Conservation (phyloP, 805 yeast genomes). For the Cyberlindnera samutprakarnensis region DNA sequence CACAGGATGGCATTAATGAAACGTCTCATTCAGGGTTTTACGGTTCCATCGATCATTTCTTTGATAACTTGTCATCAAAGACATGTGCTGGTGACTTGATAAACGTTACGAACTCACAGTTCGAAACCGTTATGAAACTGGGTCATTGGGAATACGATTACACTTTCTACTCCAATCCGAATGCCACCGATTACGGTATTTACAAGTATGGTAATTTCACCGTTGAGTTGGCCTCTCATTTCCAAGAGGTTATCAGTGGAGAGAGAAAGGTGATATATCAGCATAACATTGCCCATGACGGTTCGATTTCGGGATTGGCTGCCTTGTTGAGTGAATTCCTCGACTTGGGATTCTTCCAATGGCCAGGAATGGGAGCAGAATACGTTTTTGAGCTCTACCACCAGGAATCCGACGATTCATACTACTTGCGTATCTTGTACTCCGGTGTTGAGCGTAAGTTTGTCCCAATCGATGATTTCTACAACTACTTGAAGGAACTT, state of each 20-base stretch:
- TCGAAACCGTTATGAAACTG: slow-evolving; percentile 32
- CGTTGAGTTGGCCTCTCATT: slow-evolving; percentile 26
- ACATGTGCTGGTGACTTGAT: slow-evolving; percentile 31
- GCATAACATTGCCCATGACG: slow-evolving; percentile 37
- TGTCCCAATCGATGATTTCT: slow-evolving; percentile 12
- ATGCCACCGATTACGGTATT: slow-evolving; percentile 28
- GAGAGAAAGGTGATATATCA: slow-evolving; percentile 24
- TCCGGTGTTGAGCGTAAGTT: slow-evolving; percentile 23
- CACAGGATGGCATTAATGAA: slow-evolving; percentile 16
- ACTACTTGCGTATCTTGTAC: slow-evolving; percentile 29
- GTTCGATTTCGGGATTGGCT: slow-evolving; percentile 28
- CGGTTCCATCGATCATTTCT: slow-evolving; percentile 33
- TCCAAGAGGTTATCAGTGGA: slow-evolving; percentile 25
- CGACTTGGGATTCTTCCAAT: slow-evolving; percentile 25
- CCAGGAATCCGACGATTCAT: slow-evolving; percentile 19
- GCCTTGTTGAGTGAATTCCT: slow-evolving; percentile 27
- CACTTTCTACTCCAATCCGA: slow-evolving; percentile 25
- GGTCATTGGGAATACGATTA: slow-evolving; percentile 40
- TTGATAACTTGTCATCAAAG: slow-evolving; percentile 34
- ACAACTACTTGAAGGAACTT: slow-evolving; percentile 13
- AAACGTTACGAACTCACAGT: slow-evolving; percentile 22
- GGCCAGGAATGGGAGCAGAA: slow-evolving; percentile 45
- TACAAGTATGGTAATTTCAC: slow-evolving; percentile 31
- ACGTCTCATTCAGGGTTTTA: slow-evolving; percentile 18
- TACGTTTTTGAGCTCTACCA: slow-evolving; percentile 33